Evolutionary conservation across 306 rosid genomes (phyloP), one percentile per base, ranked within the genome.

Genomic region (Hippophae rhamnoides): DNA sequence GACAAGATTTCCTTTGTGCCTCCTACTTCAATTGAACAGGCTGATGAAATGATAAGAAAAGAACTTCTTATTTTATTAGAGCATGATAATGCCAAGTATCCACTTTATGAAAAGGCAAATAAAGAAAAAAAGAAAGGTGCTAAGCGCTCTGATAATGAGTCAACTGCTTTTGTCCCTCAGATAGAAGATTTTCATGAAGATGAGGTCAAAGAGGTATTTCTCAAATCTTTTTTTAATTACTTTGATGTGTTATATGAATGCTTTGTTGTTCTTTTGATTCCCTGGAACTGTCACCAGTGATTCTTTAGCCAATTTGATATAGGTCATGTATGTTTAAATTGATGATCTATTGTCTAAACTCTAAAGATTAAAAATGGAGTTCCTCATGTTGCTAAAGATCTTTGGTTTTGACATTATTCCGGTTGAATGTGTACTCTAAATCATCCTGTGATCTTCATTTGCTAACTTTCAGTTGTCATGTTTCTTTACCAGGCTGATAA

Each of bases 1-100:
- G 97, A 89, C 74, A 89, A 84, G 82, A 90, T 95, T 77, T 86
- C 95, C 59, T 84, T 90, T 72, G 95, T 90, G 64, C 97, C 95
- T 54, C 97, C 94, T 63, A 90, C 77, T 86, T 57, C 78, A 23
- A 71, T 86, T 25, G 97, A 89, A 78, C 89, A 74, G 74, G 93
- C 97, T 55, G 92, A 86, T 75, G 95, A 84, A 74, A 74, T 82
- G 84, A 69, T 89, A 63, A 72, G 82, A 46, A 82, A 75, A 73
- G 97, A 89, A 69, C 89, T 86, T 61, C 74, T 86, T 56, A 59
- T 74, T 27, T 64, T 89, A 72, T 74, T 86, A 64, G 97, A 89
- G 70, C 97, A 86, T 61, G 95, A 89, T 68, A 86, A 82, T 76
- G 93, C 84, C n/a, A 89, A 86, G 76, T 89, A 89, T 67, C 93